Evolutionary conservation across 2,329 filamentous ascomycete species (phyloP), one percentile per base, ranked within the genome.

Genomic region (Aspergillus ruber): DNA sequence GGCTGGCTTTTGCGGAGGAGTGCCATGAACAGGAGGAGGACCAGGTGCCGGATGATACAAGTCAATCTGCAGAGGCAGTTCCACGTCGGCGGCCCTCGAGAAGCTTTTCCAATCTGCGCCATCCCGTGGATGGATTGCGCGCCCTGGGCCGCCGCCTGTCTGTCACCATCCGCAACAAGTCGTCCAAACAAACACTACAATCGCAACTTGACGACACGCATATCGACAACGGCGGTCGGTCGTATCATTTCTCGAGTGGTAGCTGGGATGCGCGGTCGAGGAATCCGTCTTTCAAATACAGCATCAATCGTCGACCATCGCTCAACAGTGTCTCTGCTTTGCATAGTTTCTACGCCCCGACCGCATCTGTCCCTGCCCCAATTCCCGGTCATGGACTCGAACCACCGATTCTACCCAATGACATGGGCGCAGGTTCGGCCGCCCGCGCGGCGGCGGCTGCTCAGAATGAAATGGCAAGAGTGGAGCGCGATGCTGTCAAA

Each of bases 371-470:
- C 7, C 51, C 58, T 12, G 54, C 51, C 6, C 66, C 67, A 3
- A 62, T 71, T 42, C 67, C 68, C 7, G 66, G 66, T 12, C 60
- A 60, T 51, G 67, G 66, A 12, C 50, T 57, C 38, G 68, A 68
- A 39, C 66, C 67, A 18, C 70, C 71, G 4, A 56, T 72, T 33
- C 53, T 73, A 27, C 65, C 70, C 1, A 60, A 70, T 49, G 61
- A 70, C 38, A 56, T 65, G n/a, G 65, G 56, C 27, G 64, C 66
- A 7, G 72, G 72, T 17, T 69, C 73, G 4, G 72, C 72, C 8
- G 73, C 73, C 12, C 66, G 73, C 46, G 73, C 72, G 23, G 70
- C 73, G 9, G 73, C 72, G 3, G 73, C 73, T n/a, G 72, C 72
- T n/a, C 72, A 74, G 55, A 75, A 75, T 53, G 71, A 75, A 45